phyloP scores from a whole-genome alignment of 1,139 yeast genomes.

The Diutina mesorugosa region DNA sequence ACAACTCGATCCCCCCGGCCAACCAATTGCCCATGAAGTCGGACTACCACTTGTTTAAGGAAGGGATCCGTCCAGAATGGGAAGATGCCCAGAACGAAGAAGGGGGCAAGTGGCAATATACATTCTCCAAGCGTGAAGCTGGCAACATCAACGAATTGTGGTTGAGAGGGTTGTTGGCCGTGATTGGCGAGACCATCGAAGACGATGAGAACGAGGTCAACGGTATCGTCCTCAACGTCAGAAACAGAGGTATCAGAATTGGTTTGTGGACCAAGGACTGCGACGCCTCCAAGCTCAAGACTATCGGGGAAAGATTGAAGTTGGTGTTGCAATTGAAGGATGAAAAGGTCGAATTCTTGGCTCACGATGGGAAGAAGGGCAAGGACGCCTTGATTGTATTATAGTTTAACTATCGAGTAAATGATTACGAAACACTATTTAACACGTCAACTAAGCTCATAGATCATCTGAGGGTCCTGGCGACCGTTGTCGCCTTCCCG shows the following conservation, averaged over 20 bases:
- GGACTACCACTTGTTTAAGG: slow-evolving; percentile 91
- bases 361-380: slow-evolving; percentile 29
- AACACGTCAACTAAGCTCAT: neutral
- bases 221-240: slow-evolving; percentile 86
- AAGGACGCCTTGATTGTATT: slow-evolving; percentile 2
- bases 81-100: slow-evolving; percentile 78
- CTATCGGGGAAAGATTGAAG: slow-evolving; percentile 80
- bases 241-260: slow-evolving; percentile 73
- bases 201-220: slow-evolving; percentile 83
- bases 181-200: slow-evolving; percentile 93
- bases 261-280: slow-evolving; percentile 91
- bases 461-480: neutral
- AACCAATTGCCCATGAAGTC: slow-evolving; percentile 84
- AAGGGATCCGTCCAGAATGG: slow-evolving; percentile 97
- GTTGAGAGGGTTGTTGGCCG: slow-evolving; percentile 82
- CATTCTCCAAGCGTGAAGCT: slow-evolving; percentile 57
- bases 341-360: slow-evolving; percentile 58
- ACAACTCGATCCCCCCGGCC: slow-evolving; percentile 88
- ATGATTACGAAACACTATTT: neutral
- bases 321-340: slow-evolving; percentile 59
- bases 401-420: neutral
- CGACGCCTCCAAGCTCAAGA: slow-evolving; percentile 45
- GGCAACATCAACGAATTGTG: slow-evolving; percentile 77
- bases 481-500: neutral
- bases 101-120: slow-evolving; percentile 86